Conservation (phyloP, 2,329 filamentous ascomycete species). For the Pestalotiopsis fici region DNA sequence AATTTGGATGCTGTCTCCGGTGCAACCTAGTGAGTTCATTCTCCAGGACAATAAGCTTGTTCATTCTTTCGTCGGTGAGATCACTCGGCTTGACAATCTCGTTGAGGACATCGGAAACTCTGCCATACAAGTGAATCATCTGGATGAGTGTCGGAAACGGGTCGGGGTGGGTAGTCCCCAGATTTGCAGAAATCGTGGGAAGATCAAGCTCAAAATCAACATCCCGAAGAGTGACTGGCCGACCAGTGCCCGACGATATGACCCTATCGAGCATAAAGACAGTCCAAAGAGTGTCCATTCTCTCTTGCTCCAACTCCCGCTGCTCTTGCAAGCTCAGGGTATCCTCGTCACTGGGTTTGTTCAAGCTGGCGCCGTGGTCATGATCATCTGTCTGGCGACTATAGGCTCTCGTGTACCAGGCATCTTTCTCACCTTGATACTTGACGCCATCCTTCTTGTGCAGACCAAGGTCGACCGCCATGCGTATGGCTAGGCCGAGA, state of each 20-base stretch:
- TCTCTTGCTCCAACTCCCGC: slow-evolving; percentile 73
- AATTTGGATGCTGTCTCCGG: slow-evolving; percentile 70
- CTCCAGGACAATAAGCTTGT: slow-evolving; percentile 75
- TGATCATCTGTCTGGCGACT: slow-evolving; percentile 33
- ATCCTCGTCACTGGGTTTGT: slow-evolving; percentile 42
- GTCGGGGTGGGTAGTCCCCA: slow-evolving; percentile 69
- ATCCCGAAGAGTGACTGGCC: slow-evolving; percentile 80
- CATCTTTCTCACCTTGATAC: slow-evolving; percentile 56
- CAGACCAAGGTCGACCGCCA: slow-evolving; percentile 79
- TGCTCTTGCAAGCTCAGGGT: slow-evolving; percentile 51
- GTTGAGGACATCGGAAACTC: slow-evolving; percentile 83
- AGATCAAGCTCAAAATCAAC: slow-evolving; percentile 83
- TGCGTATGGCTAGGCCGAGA: slow-evolving; percentile 80
- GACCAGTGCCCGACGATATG: slow-evolving; percentile 83
- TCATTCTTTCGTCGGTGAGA: slow-evolving; percentile 73
- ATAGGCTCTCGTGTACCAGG: slow-evolving; percentile 47
- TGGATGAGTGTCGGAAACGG: slow-evolving; percentile 80
- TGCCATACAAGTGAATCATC: slow-evolving; percentile 83
- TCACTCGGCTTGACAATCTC: slow-evolving; percentile 74
- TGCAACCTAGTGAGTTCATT: slow-evolving; percentile 72
- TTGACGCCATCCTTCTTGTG: slow-evolving; percentile 78
- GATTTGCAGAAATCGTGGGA: slow-evolving; percentile 49
- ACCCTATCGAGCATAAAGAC: slow-evolving; percentile 86
- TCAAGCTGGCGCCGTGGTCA: slow-evolving; percentile 20
- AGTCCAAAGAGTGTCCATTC: slow-evolving; percentile 87